These are phyloP conservation scores for Pezicula neosporulosa DNA, from an alignment of 2,329 filamentous ascomycete species.

Conservation along the genomic window DNA sequence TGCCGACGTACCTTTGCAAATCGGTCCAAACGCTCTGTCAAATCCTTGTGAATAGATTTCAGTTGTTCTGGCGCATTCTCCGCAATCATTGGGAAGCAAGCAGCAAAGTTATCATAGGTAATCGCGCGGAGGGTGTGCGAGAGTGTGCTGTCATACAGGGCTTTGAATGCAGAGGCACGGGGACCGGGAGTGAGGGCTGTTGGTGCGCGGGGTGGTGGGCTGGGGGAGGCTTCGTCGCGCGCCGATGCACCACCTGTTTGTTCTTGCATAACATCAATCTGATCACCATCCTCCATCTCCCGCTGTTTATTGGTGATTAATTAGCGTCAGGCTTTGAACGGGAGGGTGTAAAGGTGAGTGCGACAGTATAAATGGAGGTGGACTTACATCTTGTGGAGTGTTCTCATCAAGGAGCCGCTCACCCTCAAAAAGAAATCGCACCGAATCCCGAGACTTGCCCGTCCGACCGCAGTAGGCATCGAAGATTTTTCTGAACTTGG, in stretches of 20 bases:
- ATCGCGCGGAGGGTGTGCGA: slow-evolving; percentile 52
- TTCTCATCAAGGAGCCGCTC: no score
- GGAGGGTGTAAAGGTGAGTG: no score
- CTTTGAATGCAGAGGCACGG: slow-evolving; percentile 51
- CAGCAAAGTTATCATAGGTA: slow-evolving; percentile 52
- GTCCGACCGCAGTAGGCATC: no score
- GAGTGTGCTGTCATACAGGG: slow-evolving; percentile 50
- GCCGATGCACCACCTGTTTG: neutral
- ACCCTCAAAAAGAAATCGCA: no score
- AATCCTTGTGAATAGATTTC: slow-evolving; percentile 52
- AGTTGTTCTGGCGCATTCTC: slow-evolving; percentile 46
- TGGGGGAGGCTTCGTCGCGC: slow-evolving; percentile 9
- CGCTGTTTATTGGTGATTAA: neutral
- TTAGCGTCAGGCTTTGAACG: neutral
- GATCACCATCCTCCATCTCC: neutral
- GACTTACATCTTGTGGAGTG: no score
- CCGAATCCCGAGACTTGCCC: no score
- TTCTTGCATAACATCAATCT: neutral
- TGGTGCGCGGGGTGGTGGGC: slow-evolving; percentile 18
- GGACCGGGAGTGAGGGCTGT: slow-evolving; percentile 44
- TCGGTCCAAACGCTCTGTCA: slow-evolving; percentile 51
- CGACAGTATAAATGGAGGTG: no score
- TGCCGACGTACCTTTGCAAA: slow-evolving; percentile 44
- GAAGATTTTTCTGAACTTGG: no score
- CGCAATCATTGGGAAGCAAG: slow-evolving; percentile 60